Evolutionary conservation across 164 flowering plant genomes (phyloP), one percentile per base, ranked within the genome.

Genomic region (Magnolia sinica): DNA sequence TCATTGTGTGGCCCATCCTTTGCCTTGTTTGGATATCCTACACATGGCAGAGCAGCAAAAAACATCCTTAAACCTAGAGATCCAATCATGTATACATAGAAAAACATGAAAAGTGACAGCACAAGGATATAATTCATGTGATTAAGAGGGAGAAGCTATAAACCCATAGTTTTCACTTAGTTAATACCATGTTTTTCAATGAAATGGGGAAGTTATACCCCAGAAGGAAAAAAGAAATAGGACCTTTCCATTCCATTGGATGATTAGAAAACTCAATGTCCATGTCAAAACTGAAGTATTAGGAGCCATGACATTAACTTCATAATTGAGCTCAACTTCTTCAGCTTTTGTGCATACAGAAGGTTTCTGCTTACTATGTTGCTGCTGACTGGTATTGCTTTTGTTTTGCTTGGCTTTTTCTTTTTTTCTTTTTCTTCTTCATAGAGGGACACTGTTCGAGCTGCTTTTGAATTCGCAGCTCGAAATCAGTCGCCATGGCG

Each of bases 401-500:
- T 11, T 37, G 45, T 37, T 37, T 37, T 37, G 45, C 6, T 3
- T 37, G 45, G 4, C 0, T 37, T 2, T n/a, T 65, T 55, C 19
- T 20, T 71, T 65, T 65, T 13, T 55, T 80, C 78, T 76, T 65
- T 18, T 85, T 24, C 27, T 24, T 24, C 24, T 50, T 45, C 81
- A 76, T 75, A 96, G 98, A 92, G 98, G 82, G 97, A 92, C 74
- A 84, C 88, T 51, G 80, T 94, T 59, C 83, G 82, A 77, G 89
- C 95, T 49, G 96, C 92, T 76, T 82, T 95, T 37, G 95, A 91
- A 83, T 96, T 96, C 81, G 85, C 92, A 5, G 76, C 88, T 45
- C 71, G 97, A 74, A 92, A 96, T 76, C 96, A 89, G 58, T 75
- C 94, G 82, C 97, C 98, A 0, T 79, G 71, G 2, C 73, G 74